phyloP scores from a whole-genome alignment of 352 stramenopile species.

The Phytophthora nicotianae region DNA sequence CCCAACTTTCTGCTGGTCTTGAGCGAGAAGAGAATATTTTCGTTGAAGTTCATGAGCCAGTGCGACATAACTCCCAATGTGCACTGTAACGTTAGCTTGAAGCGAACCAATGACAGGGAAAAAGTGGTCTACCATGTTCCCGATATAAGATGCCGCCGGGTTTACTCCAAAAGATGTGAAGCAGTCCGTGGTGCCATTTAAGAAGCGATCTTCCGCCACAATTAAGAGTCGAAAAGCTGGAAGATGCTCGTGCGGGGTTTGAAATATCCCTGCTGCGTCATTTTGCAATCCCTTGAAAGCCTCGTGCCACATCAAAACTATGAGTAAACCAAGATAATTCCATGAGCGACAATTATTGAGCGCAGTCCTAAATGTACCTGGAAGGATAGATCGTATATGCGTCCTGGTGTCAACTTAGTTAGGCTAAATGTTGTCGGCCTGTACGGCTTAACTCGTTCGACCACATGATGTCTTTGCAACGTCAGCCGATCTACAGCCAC shows the following conservation, averaged over 20 bases:
- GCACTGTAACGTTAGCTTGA: slow-evolving; percentile 39
- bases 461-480: slow-evolving; percentile 12
- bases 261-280: slow-evolving; percentile 20
- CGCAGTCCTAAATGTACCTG: slow-evolving; percentile 29
- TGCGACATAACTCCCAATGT: slow-evolving; percentile 38
- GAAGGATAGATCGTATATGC: slow-evolving; percentile 48
- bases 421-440: slow-evolving; percentile 41
- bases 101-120: slow-evolving; percentile 28
- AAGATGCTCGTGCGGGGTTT: slow-evolving; percentile 35
- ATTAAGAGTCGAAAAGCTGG: slow-evolving; percentile 38
- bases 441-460: slow-evolving; percentile 14
- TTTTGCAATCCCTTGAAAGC: slow-evolving; percentile 33
- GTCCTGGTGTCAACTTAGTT: slow-evolving; percentile 33
- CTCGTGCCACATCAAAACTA: not conserved
- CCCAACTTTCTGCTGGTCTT: slow-evolving; percentile 3
- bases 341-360: not conserved
- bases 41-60: slow-evolving; percentile 43
- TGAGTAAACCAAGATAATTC: not conserved
- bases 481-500: slow-evolving; percentile 45
- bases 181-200: slow-evolving; percentile 18
- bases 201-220: slow-evolving; percentile 29
- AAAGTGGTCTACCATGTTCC: slow-evolving; percentile 36
- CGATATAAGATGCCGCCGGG: slow-evolving; percentile 27
- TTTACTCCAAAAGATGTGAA: not conserved
- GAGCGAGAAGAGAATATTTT: slow-evolving; percentile 18